Evolutionary conservation across 176 grass and related monocot genomes (phyloP), one percentile per base, ranked within the genome.

Genomic region (Secale cereale): DNA sequence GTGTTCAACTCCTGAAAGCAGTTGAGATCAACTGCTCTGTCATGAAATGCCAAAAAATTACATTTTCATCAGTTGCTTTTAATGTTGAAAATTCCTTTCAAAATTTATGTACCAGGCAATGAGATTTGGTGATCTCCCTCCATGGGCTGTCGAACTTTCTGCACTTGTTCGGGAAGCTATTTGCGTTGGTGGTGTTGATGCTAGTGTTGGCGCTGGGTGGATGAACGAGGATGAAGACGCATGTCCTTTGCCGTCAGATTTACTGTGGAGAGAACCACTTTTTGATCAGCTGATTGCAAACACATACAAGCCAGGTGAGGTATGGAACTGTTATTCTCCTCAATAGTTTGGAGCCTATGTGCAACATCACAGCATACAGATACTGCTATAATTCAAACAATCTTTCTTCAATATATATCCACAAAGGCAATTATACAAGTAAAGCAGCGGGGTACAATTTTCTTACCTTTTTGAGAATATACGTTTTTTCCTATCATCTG

Each of bases 271-370:
- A 77, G 87, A 98, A 65, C 96, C 96, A 10, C 57, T 83, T 68
- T 98, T 95, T 78, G 89, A 98, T 67, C 96, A 98, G 81, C 70
- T 98, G 82, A 98, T 95, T 77, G 91, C 86, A 59, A 98, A 95
- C 46, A 89, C 87, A 71, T 98, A 98, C 81, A 65, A 85, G 62
- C 93, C 93, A 94, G 96, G 96, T 92, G 96, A 98, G 93, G 96
- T 98, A 82, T 17, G 89, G 10, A 87, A 85, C 40, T 67, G 20
- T 69, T 85, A n/a, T 88, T 43, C 76, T 86, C 79, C 78, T 73
- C 33, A 70, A 73, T 59, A 82, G n/a, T 23, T 63, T 75, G 57
- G 2, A 74, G 3, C 22, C 8, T 45, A 4, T 75, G 69, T 25
- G 31, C 20, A 74, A 59, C 12, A 46, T 62, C 4, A 74, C 30